Conservation (phyloP, 2,329 filamentous ascomycete genomes). For the Sclerotinia minor region DNA sequence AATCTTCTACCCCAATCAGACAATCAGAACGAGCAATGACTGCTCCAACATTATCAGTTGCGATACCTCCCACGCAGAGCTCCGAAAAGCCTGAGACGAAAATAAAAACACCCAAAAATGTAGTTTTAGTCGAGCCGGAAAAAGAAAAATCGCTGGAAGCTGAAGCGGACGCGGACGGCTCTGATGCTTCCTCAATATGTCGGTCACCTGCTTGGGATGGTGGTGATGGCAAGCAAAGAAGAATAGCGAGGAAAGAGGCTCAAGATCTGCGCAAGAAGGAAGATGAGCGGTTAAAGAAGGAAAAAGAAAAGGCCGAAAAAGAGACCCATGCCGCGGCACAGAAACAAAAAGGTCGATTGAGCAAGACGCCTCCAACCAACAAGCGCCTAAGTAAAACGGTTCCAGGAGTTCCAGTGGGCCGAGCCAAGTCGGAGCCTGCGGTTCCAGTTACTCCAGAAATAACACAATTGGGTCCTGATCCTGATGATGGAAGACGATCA, state of each 20-base stretch:
- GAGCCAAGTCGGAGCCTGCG: conserved; percentile 10
- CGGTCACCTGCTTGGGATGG: conserved; percentile 64
- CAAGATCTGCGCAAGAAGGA: conserved; percentile 47
- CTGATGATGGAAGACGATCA: conserved; percentile 24
- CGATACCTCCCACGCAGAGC: conserved; percentile 27
- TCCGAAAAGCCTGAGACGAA: neutral
- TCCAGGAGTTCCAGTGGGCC: conserved; percentile 4
- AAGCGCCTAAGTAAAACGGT: conserved; percentile 22
- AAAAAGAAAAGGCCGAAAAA: conserved; percentile 45
- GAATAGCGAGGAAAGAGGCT: conserved; percentile 47
- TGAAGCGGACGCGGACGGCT: conserved; percentile 30
- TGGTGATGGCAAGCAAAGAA: conserved; percentile 50
- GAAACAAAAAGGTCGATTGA: conserved; percentile 36
- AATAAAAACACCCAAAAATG: neutral
- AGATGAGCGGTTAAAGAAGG: conserved; percentile 44
- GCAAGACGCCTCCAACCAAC: conserved; percentile 38
- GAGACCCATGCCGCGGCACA: conserved; percentile 33
- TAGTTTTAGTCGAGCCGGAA: neutral
- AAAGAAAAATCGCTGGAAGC: conserved; percentile 8
- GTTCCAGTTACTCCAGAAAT: conserved; percentile 6
- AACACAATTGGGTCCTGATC: neutral
- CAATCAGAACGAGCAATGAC: conserved; percentile 33
- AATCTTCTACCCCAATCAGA: conserved; percentile 21
- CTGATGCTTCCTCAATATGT: conserved; percentile 49
- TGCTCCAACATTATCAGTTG: conserved; percentile 30